These are phyloP conservation scores for Fonsecaea nubica DNA, from an alignment of 2,329 filamentous ascomycete genomes.

Conservation along the genomic window DNA sequence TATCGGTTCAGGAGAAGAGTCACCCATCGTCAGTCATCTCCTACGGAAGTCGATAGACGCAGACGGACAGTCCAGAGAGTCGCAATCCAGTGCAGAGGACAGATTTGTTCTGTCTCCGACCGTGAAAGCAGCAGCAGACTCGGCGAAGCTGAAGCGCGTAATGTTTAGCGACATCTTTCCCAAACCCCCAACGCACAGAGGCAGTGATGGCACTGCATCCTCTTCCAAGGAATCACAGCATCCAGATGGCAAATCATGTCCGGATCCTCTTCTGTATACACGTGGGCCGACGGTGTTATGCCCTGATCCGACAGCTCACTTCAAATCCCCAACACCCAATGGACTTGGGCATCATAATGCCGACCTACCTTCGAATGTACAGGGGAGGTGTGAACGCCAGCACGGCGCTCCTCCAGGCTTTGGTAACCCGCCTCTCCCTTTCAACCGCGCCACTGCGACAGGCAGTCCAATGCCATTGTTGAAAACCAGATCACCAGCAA, in stretches of 20 bases:
- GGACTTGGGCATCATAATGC: not conserved
- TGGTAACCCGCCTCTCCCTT: constrained; percentile 20
- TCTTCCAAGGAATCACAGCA: constrained; percentile 17
- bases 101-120: constrained; percentile 35
- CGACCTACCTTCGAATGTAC: constrained; percentile 9
- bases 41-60: constrained; percentile 27
- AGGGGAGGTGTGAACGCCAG: constrained; percentile 1
- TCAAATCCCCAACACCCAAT: constrained; percentile 9
- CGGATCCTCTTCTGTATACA: constrained; percentile 34
- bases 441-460: constrained; percentile 36
- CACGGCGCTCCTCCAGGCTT: constrained; percentile 1
- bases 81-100: constrained; percentile 5
- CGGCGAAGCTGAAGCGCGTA: constrained; percentile 38
- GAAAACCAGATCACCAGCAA: constrained; percentile 28
- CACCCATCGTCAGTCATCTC: constrained; percentile 31
- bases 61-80: not conserved
- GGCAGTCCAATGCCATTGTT: constrained; percentile 40
- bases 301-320: constrained; percentile 36
- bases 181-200: constrained; percentile 21
- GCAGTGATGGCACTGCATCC: constrained; percentile 14
- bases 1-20: constrained; percentile 30
- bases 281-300: constrained; percentile 30
- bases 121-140: constrained; percentile 39
- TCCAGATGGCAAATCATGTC: constrained; percentile 22
- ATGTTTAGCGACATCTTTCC: constrained; percentile 33